A percentile compares a stretch with the other conserved stretches of the same genome.
These are phyloP conservation scores for Sistotremastrum niveocremeum DNA, from an alignment of 768 basidiomycete species.

Conservation along the genomic window DNA sequence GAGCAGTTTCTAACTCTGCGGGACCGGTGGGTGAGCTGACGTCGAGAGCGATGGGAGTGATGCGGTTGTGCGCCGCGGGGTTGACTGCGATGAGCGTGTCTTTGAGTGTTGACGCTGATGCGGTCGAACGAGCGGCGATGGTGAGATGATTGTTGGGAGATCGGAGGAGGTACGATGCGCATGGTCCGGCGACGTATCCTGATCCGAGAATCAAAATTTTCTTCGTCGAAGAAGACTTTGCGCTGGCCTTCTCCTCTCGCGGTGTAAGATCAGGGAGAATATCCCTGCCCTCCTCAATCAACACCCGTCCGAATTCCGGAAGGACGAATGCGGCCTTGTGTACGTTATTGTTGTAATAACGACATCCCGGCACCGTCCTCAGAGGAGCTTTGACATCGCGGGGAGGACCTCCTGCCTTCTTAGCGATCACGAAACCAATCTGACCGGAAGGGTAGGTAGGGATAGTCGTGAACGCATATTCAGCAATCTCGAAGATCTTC, in stretches of 20 bases:
- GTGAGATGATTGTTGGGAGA: constrained; percentile 72
- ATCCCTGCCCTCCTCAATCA: constrained; percentile 61
- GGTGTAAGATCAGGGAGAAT: constrained; percentile 63
- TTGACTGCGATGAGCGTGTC: constrained; percentile 41
- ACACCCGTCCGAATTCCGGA: constrained; percentile 78
- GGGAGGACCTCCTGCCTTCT: constrained; percentile 45
- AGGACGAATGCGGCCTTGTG: constrained; percentile 79
- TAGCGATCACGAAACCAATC: constrained; percentile 87
- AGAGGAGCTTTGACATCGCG: constrained; percentile 63
- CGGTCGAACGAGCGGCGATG: constrained; percentile 27
- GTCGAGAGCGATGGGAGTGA: constrained; percentile 71
- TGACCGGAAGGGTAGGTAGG: constrained; percentile 98
- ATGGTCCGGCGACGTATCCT: constrained; percentile 93
- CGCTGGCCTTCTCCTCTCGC: constrained; percentile 34
- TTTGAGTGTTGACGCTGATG: background rate
- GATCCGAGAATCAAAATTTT: constrained; percentile 84
- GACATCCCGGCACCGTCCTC: constrained; percentile 53
- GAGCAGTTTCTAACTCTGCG: constrained; percentile 59
- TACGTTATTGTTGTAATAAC: constrained; percentile 75
- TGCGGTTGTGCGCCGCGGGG: constrained; percentile 55
- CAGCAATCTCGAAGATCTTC: constrained; percentile 62
- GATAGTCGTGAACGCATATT: constrained; percentile 93
- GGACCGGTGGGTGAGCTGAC: constrained; percentile 37
- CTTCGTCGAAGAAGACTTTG: constrained; percentile 32
- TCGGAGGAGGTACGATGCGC: constrained; percentile 84